These are phyloP conservation scores for Maudiozyma humilis DNA, from an alignment of 1,139 yeast genomes.

Conservation along the genomic window DNA sequence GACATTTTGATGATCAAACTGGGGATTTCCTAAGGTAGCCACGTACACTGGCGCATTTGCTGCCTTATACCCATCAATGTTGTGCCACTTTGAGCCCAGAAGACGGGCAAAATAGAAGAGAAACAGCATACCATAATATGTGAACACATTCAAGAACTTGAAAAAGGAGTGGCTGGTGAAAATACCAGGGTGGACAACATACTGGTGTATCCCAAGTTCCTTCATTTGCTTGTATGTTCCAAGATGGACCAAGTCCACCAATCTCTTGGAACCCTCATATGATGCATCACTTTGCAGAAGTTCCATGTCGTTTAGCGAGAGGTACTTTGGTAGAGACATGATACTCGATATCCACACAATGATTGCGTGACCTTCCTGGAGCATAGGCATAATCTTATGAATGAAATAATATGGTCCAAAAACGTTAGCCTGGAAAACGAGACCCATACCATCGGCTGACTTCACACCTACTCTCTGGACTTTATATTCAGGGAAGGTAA, in stretches of 20 bases:
- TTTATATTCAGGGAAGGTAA: slow-evolving; percentile 78
- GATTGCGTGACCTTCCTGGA: slow-evolving; percentile 49
- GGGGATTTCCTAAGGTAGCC: slow-evolving; percentile 41
- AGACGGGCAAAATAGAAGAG: slow-evolving; percentile 78
- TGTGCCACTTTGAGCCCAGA: slow-evolving; percentile 81
- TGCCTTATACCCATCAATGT: slow-evolving; percentile 78
- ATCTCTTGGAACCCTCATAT: slow-evolving; percentile 87
- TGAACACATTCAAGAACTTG: slow-evolving; percentile 64
- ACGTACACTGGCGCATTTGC: slow-evolving; percentile 76
- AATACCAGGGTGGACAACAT: slow-evolving; percentile 88
- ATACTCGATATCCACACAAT: slow-evolving; percentile 81
- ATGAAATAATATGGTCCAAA: slow-evolving; percentile 86
- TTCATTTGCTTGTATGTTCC: slow-evolving; percentile 52
- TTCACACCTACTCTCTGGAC: slow-evolving; percentile 68
- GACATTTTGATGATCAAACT: slow-evolving; percentile 40
- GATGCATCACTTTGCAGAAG: slow-evolving; percentile 55
- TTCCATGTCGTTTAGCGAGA: slow-evolving; percentile 69
- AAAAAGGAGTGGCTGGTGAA: slow-evolving; percentile 77
- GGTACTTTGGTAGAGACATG: slow-evolving; percentile 63
- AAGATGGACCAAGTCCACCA: slow-evolving; percentile 73
- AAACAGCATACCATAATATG: slow-evolving; percentile 77
- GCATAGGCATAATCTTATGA: slow-evolving; percentile 48
- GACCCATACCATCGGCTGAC: slow-evolving; percentile 68
- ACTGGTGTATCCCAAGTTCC: slow-evolving; percentile 52
- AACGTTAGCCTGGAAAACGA: slow-evolving; percentile 89